phyloP scores from a whole-genome alignment of 192 early-diverging fungal genomes.

The Gonapodya sp. region DNA sequence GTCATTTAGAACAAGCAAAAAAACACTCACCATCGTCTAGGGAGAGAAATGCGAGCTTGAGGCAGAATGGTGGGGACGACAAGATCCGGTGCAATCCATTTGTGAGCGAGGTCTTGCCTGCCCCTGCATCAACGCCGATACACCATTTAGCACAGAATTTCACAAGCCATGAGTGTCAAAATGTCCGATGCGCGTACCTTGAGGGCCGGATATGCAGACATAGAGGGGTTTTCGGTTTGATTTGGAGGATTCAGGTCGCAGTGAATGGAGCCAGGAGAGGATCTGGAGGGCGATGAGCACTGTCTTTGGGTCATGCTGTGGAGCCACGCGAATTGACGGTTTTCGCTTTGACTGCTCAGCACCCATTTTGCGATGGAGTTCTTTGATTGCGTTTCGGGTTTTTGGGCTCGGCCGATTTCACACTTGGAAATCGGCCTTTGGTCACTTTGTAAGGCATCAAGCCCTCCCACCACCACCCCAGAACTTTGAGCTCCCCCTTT shows the following conservation, averaged over 20 bases:
- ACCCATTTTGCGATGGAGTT: neutral
- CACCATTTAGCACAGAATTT: too few species aligned
- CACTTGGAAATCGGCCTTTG: too few species aligned
- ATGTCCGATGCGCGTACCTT: constrained; percentile 41
- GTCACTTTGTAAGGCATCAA: too few species aligned
- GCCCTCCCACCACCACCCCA: too few species aligned
- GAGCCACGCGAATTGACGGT: neutral
- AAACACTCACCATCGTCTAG: constrained; percentile 12
- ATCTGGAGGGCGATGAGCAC: neutral
- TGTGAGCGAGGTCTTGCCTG: constrained; percentile 44
- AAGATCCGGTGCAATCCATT: constrained; percentile 12
- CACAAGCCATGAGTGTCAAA: too few species aligned
- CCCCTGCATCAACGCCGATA: neutral
- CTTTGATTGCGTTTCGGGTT: neutral
- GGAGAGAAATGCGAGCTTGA: constrained; percentile 16
- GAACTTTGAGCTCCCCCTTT: too few species aligned
- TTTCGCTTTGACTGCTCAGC: neutral
- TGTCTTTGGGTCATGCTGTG: neutral
- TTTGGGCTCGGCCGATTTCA: too few species aligned
- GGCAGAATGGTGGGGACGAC: constrained; percentile 2
- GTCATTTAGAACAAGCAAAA: neutral
- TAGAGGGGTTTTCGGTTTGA: constrained; percentile 35
- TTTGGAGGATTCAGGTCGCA: neutral
- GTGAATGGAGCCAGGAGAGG: constrained; percentile 1
- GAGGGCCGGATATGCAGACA: constrained; percentile 69